phyloP scores from a whole-genome alignment of 768 basidiomycete genomes.

The Leccinum disarticulatum region DNA sequence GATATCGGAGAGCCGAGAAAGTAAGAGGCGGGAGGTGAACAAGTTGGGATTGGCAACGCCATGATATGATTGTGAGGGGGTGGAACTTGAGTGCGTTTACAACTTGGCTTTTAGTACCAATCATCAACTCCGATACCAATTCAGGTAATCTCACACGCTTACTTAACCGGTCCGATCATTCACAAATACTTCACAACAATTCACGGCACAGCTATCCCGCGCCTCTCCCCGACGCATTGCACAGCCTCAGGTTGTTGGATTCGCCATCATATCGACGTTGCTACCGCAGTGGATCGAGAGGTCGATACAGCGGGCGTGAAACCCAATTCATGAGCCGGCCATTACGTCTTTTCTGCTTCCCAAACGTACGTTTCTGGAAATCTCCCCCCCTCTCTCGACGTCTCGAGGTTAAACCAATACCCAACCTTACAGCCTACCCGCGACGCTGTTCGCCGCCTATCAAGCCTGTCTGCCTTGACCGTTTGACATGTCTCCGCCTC shows the following conservation, averaged over 20 bases:
- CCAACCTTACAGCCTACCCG: background rate
- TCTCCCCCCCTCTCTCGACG: background rate
- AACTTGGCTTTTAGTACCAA: constrained; percentile 18
- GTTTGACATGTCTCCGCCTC: background rate
- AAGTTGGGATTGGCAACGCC: constrained; percentile 2
- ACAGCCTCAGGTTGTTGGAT: background rate
- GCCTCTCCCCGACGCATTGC: background rate
- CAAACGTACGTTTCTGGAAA: background rate
- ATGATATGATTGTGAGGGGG: constrained; percentile 14
- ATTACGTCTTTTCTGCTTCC: background rate
- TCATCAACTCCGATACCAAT: constrained; percentile 2
- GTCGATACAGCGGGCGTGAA: background rate
- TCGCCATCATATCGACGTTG: background rate
- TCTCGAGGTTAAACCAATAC: background rate
- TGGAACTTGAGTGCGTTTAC: constrained; percentile 3
- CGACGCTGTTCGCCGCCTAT: background rate
- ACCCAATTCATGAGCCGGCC: background rate
- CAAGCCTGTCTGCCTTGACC: background rate
- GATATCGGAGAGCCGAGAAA: constrained; percentile 74
- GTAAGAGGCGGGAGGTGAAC: constrained; percentile 31
- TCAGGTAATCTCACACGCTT: constrained; percentile 24
- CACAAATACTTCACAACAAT: constrained; percentile 15
- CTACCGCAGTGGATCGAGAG: background rate
- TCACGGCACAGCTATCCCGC: constrained; percentile 14
- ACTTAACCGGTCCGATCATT: constrained; percentile 29